These are phyloP conservation scores for Grosmannia serpens DNA, from an alignment of 2,329 filamentous ascomycete species.

Conservation along the genomic window DNA sequence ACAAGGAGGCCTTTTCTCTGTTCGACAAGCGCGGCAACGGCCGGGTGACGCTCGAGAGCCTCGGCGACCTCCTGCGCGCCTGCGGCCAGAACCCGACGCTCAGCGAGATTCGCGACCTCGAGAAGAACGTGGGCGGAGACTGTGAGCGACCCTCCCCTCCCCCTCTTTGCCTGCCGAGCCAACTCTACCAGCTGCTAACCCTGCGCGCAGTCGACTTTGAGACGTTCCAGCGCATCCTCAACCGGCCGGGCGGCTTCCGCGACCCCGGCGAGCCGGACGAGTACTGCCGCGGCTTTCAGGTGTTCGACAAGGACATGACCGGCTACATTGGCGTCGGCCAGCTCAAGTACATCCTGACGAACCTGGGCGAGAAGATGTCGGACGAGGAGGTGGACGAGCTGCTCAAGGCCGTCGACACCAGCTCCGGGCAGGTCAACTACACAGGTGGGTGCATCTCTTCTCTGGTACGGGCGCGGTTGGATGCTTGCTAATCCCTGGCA, in stretches of 20 bases:
- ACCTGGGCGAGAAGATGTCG: conserved; percentile 97
- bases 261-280: conserved; percentile 96
- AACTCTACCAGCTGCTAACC: not conserved
- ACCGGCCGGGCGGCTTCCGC: conserved; percentile 95
- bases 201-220: conserved; percentile 77
- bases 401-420: conserved; percentile 94
- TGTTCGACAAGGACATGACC: conserved; percentile 98
- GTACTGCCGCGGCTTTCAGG: conserved; percentile 97
- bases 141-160: conserved; percentile 51
- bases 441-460: conserved; percentile 51
- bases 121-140: conserved; percentile 79
- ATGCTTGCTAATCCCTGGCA: conserved; percentile 20
- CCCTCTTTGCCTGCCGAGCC: not conserved
- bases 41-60: conserved; percentile 72
- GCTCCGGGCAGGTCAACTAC: conserved; percentile 95
- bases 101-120: conserved; percentile 81
- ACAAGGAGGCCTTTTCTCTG: conserved; percentile 99
- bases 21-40: conserved; percentile 99
- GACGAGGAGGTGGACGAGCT: conserved; percentile 98
- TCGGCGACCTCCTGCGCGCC: conserved; percentile 88
- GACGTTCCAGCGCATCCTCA: conserved; percentile 90
- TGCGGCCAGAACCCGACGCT: conserved; percentile 97
- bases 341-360: conserved; percentile 94
- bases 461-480: conserved; percentile 5
- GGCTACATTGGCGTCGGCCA: conserved; percentile 97